A percentile compares a stretch with the other conserved stretches of the same genome.
Evolutionary conservation across 2,329 filamentous ascomycete species (phyloP).

Genomic region (Teratosphaeria epicoccoides): DNA sequence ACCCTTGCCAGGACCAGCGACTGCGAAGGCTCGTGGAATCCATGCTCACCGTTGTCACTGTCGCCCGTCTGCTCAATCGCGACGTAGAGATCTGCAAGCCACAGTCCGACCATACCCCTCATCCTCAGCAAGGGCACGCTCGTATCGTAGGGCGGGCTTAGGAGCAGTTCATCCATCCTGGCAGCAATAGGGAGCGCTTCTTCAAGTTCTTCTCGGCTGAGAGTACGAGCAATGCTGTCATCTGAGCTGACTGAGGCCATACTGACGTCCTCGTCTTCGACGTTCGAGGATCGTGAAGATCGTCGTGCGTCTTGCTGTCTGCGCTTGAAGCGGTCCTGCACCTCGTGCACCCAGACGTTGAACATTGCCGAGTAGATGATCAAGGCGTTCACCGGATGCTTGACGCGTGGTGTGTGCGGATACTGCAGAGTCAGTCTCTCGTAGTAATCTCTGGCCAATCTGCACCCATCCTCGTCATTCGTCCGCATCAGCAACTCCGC

Average conservation of each 20-base stretch:
- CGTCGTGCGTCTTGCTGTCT: conserved; percentile 16
- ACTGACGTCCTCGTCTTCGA: not conserved
- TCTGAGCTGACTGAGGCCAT: not conserved
- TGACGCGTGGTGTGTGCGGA: conserved; percentile 54
- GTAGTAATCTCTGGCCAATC: conserved; percentile 57
- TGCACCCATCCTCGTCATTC: conserved; percentile 37
- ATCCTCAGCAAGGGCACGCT: conserved; percentile 57
- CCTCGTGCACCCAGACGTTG: conserved; percentile 67
- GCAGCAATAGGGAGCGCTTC: conserved; percentile 53
- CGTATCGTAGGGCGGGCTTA: conserved; percentile 58
- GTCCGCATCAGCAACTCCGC: conserved; percentile 69
- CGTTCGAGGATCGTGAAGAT: not conserved
- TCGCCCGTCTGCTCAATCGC: not conserved
- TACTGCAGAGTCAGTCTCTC: conserved; percentile 67
- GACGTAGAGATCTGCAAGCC: conserved; percentile 55
- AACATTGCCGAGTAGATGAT: conserved; percentile 78
- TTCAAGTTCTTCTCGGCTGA: conserved; percentile 35
- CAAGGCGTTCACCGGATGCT: conserved; percentile 51
- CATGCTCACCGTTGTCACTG: not conserved
- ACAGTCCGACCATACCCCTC: conserved; percentile 63
- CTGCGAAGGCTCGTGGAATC: not conserved
- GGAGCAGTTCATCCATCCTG: conserved; percentile 61
- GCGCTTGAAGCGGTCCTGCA: conserved; percentile 49
- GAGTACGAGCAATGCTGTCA: not conserved
- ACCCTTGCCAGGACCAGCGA: not conserved